These are phyloP conservation scores for Pezicula carpinea DNA, from an alignment of 2,329 filamentous ascomycete genomes.

Conservation along the genomic window DNA sequence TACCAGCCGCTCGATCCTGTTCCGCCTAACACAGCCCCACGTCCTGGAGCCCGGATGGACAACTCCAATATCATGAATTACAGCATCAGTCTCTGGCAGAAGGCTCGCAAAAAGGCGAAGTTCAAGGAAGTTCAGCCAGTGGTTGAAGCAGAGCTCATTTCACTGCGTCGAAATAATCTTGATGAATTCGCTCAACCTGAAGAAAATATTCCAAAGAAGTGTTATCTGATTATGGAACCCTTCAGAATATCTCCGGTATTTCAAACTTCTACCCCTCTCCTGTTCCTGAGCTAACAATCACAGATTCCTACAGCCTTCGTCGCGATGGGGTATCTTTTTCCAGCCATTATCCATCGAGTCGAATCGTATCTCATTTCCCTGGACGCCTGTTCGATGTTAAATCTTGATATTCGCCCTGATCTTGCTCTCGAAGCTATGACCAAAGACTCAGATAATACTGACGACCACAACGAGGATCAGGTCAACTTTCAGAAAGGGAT, in stretches of 20 bases:
- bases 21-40: constrained; percentile 49
- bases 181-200: constrained; percentile 57
- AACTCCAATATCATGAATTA: constrained; percentile 73
- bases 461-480: constrained; percentile 63
- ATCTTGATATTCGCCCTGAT: constrained; percentile 57
- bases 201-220: constrained; percentile 39
- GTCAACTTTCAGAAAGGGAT: constrained; percentile 78
- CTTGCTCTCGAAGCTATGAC: constrained; percentile 86
- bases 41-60: constrained; percentile 37
- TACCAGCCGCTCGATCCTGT: constrained; percentile 62
- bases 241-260: constrained; percentile 71
- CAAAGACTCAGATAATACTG: constrained; percentile 83
- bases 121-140: constrained; percentile 76
- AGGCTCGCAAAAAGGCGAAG: constrained; percentile 43
- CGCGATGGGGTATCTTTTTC: constrained; percentile 69
- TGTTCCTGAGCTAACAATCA: background rate
- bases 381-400: constrained; percentile 66
- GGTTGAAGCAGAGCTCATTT: constrained; percentile 66
- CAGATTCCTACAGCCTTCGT: constrained; percentile 68
- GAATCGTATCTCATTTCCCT: constrained; percentile 77
- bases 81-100: constrained; percentile 70
- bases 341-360: constrained; percentile 77
- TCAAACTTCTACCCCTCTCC: constrained; percentile 13
- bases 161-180: constrained; percentile 77
- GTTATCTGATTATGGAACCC: constrained; percentile 73